Base-by-base conservation (phyloP, 1,139 yeast genomes). In the Insectozyma bohioensis region DNA sequence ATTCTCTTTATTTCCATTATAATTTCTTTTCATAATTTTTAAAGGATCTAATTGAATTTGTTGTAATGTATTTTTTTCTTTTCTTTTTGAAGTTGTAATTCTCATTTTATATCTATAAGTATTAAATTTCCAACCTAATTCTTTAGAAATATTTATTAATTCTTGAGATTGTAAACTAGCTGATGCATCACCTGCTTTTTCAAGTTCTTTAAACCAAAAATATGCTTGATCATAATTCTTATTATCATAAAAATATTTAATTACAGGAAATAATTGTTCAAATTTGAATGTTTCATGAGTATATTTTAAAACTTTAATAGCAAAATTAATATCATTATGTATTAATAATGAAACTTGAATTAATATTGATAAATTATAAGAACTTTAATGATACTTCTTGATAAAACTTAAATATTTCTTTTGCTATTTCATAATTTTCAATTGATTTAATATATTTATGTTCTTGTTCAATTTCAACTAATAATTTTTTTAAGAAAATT, bases 241-340 rank as follows among this genome's bases (percentile, higher is more conserved):
- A 14, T 58, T 46, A n/a, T 46, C 44, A 40, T 63, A 62, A 39
- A 67, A 70, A 39, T 57, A 60, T 39, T 50, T 51, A 6, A 69
- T 60, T 31, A 69, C 64, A 1, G 75, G 73, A 33, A 53, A 65
- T 2, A 67, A 45, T 41, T 67, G 75, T 37, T 61, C 58, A 45
- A 67, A 66, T 0, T 73, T 56, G 25, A 63, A 55, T 14, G 40
- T 40, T 5, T 49, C 39, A 12, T 64, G 46, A 3, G 64, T 54
- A 12, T 42, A 41, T 34, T 55, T 50, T 11, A 66, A 45, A 24
- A 63, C 49, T 28, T 47, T 36, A 4, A 61, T 49, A 5, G 74
- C 74, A 50, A 63, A 64, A 11, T 45, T 35, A 31, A 56, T 51
- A 37, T 69, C 73, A 13, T 58, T 48, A 36, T 63, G 68, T 6